Evolutionary conservation across 805 yeast genomes (phyloP).

Genomic region (Candida wancherniae): DNA sequence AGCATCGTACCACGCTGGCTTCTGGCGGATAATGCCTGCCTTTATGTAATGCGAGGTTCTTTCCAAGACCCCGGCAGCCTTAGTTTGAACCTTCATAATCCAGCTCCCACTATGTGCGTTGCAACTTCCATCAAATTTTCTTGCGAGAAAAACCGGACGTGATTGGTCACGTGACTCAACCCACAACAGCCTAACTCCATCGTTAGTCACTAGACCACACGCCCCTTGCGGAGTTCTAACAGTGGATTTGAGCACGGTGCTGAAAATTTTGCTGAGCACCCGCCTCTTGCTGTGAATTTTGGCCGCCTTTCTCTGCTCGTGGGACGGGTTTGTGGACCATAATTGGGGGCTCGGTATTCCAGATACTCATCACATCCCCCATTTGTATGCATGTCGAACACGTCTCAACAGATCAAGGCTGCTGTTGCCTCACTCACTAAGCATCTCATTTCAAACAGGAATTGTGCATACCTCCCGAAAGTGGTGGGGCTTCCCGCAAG

Average conservation of each 20-base stretch:
- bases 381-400: too few species aligned
- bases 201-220: too few species aligned
- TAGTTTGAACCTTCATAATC: slow-evolving; percentile 57
- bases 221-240: too few species aligned
- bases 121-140: slow-evolving; percentile 2
- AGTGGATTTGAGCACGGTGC: too few species aligned
- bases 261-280: too few species aligned
- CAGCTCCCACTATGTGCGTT: neutral
- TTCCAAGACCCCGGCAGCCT: slow-evolving; percentile 72
- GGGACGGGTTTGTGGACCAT: too few species aligned
- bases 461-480: slow-evolving; percentile 9
- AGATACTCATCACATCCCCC: too few species aligned
- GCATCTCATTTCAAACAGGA: slow-evolving; percentile 2
- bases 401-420: too few species aligned
- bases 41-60: slow-evolving; percentile 73
- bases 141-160: slow-evolving; percentile 5
- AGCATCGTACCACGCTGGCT: slow-evolving; percentile 88
- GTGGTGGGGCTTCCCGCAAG: slow-evolving; percentile 2
- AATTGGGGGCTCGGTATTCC: too few species aligned
- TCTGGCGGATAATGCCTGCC: slow-evolving; percentile 61
- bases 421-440: too few species aligned
- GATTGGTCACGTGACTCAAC: slow-evolving; percentile 1
- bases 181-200: neutral
- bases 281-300: too few species aligned
- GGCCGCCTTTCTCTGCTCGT: too few species aligned